These are phyloP conservation scores for Millerozyma miso DNA, from an alignment of 805 yeast genomes.

Conservation along the genomic window DNA sequence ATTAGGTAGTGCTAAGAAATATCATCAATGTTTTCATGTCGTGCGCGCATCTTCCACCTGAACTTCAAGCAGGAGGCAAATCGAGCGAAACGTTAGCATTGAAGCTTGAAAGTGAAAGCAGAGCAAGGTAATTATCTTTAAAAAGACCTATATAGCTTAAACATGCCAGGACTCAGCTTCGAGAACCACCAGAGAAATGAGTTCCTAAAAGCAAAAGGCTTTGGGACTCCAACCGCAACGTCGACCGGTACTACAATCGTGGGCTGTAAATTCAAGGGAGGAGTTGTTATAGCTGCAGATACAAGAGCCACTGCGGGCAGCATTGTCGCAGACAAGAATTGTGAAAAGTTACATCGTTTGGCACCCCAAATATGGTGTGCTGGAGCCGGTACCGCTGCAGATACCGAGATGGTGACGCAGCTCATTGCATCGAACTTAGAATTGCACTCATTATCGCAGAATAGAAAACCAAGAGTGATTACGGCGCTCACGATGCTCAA, in stretches of 20 bases:
- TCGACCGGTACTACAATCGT: conserved; percentile 99
- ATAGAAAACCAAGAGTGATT: conserved; percentile 87
- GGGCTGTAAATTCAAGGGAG: conserved; percentile 88
- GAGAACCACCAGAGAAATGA: conserved; percentile 91
- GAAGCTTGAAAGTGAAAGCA: neutral
- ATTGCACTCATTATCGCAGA: conserved; percentile 78
- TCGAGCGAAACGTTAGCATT: neutral
- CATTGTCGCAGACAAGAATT: conserved; percentile 96
- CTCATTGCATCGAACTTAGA: conserved; percentile 87
- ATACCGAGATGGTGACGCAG: conserved; percentile 96
- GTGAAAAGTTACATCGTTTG: conserved; percentile 88
- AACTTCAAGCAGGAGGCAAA: neutral
- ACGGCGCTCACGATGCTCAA: conserved; percentile 89
- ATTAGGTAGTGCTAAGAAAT: neutral
- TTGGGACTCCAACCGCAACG: conserved; percentile 79
- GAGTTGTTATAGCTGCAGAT: conserved; percentile 98
- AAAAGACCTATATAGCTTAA: conserved; percentile 1
- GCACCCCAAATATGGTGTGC: conserved; percentile 98
- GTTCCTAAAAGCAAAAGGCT: conserved; percentile 66
- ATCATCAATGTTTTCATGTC: neutral
- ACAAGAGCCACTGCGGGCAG: conserved; percentile 97
- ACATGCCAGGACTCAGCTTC: conserved; percentile 87
- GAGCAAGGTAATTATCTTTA: neutral
- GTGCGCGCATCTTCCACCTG: neutral
- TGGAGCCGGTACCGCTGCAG: conserved; percentile 99